Percentiles rank a stretch among this genome's conserved stretches.
Evolutionary conservation across 108 stramenopile species (phyloP).

Genomic region (Conticribra weissflogii): DNA sequence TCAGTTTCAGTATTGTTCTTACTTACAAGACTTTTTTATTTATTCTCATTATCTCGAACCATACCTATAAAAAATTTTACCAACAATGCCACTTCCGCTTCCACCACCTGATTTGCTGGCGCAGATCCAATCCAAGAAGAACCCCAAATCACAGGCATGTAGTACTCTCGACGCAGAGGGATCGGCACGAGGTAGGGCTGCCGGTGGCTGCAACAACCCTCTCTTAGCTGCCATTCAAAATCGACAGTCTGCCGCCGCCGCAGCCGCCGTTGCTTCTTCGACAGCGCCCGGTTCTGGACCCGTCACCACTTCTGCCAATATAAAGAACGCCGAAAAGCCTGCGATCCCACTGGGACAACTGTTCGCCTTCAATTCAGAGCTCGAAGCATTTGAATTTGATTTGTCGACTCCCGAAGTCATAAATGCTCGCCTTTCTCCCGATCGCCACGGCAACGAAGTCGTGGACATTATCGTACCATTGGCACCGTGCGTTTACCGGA

Average conservation of each 20-base stretch:
- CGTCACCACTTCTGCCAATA: no score
- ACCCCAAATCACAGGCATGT: background rate
- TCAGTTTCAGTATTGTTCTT: no score
- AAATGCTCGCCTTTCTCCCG: conserved; percentile 22
- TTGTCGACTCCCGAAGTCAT: conserved; percentile 11
- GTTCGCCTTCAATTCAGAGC: conserved; percentile 40
- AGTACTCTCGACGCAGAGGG: no score
- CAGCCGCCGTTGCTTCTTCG: background rate
- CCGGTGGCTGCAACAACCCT: background rate
- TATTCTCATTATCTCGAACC: no score
- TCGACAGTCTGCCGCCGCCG: background rate
- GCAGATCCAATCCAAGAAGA: conserved; percentile 48
- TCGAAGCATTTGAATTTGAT: conserved; percentile 50
- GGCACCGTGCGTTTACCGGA: conserved; percentile 67
- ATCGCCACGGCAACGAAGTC: conserved; percentile 17
- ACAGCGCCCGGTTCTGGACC: background rate
- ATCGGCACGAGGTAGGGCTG: no score
- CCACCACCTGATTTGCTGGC: conserved; percentile 52
- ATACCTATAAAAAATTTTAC: no score
- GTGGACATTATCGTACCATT: conserved; percentile 57
- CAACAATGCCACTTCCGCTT: conserved; percentile 31
- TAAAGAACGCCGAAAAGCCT: no score
- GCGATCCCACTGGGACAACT: conserved; percentile 49
- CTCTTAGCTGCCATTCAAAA: conserved; percentile 50
- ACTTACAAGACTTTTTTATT: no score